Base-by-base conservation (phyloP, 768 basidiomycete species). In the Xanthoconium purpureum region DNA sequence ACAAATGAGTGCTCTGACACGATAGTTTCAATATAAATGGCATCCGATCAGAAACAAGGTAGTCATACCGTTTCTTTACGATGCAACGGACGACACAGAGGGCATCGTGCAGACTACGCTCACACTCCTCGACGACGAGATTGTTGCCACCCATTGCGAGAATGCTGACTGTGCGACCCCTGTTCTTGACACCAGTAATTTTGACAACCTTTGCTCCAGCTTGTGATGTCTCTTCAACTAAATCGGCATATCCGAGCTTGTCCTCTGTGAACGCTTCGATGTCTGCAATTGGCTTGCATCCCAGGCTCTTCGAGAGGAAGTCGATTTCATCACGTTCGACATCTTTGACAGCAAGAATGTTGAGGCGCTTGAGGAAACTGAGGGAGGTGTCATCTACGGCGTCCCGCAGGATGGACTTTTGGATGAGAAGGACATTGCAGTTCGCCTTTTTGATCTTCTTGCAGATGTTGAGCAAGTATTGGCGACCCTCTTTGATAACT, bases 361-460 rank as follows among this genome's bases (percentile, higher is more conserved):
- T 94, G 57, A 99, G 85, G 58, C 94, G 90, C 69, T 97, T 94
- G 62, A 99, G 85, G 83, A 98, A 98, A 71, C 91, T 94, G 58
- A 99, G 88, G 8, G 97, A 94, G 20, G 94, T 88, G 58, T 98
- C 97, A 71, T 96, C 97, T 54, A 98, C 95, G n/a, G 96, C 97
- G 67, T 99, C 97, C 50, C 97, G 92, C 42, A 99, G 84, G 69
- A 99, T 99, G 43, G 97, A 98, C 73, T 99, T 99, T 80, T 99
- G 97, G 68, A 99, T 97, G 45, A 99, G 83, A 47, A 99, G 86
- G 49, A 98, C 97, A 66, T 98, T 99, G 82, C 97, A 98, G 63
- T 95, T 95, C n/a, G 94, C 88, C 76, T 97, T 98, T 74, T 98
- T 99, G 75, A 99, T 98, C 75, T 94, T 95, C 76, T 98, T 98